Evolutionary conservation across 768 basidiomycete genomes (phyloP).

Genomic region (Naganishia vaughanmartiniae): DNA sequence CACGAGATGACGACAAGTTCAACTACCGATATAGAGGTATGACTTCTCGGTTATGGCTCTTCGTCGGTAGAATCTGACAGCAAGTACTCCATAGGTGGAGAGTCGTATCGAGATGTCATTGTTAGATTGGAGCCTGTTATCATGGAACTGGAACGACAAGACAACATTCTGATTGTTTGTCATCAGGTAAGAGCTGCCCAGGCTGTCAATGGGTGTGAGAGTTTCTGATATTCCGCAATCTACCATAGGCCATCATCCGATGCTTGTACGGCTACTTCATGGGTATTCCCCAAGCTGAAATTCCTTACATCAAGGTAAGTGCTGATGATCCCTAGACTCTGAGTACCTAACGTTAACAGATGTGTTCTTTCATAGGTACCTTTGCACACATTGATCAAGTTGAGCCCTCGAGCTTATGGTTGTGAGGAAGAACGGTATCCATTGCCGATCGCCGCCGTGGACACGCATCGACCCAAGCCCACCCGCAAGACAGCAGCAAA

Average conservation of each 20-base stretch:
- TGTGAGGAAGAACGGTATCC: conserved; percentile 95
- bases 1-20: conserved; percentile 98
- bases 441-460: conserved; percentile 85
- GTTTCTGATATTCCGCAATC: conserved; percentile 56
- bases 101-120: conserved; percentile 97
- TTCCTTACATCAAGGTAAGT: conserved; percentile 91
- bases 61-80: neutral
- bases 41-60: neutral
- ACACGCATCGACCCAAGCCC: conserved; percentile 73
- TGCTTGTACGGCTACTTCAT: conserved; percentile 83
- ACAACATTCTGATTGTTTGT: conserved; percentile 93
- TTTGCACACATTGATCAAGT: conserved; percentile 93
- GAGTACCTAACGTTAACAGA: neutral
- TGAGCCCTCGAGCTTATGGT: conserved; percentile 96
- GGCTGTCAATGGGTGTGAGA: neutral
- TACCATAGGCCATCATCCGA: conserved; percentile 57
- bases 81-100: conserved; percentile 61
- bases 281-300: conserved; percentile 79
- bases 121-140: conserved; percentile 94
- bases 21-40: conserved; percentile 90
- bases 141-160: conserved; percentile 97
- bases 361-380: conserved; percentile 33
- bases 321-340: neutral
- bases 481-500: conserved; percentile 17
- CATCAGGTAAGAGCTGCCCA: conserved; percentile 76